phyloP scores from a whole-genome alignment of 805 yeast genomes.

The Barnettozyma pratensis region DNA sequence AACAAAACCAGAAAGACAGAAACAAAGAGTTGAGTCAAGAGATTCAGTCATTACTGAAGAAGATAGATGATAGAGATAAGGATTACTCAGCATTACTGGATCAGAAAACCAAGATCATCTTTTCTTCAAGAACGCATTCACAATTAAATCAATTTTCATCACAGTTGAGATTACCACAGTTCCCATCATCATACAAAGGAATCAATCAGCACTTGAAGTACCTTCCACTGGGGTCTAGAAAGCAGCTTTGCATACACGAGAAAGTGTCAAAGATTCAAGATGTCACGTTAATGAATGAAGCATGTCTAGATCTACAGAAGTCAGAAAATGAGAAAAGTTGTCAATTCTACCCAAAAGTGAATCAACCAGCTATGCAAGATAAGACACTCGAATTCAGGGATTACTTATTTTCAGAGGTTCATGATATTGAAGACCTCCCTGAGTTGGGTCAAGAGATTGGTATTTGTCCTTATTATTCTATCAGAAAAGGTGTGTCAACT shows the following conservation, averaged over 20 bases:
- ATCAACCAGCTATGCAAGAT: conserved; percentile 21
- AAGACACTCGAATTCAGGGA: conserved; percentile 40
- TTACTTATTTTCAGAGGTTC: conserved; percentile 40
- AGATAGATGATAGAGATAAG: conserved; percentile 29
- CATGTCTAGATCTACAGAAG: conserved; percentile 68
- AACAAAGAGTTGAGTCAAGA: conserved; percentile 38
- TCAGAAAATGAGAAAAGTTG: conserved; percentile 31
- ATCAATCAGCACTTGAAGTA: conserved; percentile 54
- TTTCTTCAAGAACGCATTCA: conserved; percentile 87
- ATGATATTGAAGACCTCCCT: conserved; percentile 69
- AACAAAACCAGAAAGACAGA: conserved; percentile 16
- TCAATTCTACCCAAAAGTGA: conserved; percentile 33
- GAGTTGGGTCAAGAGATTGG: conserved; percentile 49
- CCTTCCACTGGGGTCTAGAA: conserved; percentile 75
- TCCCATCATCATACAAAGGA: conserved; percentile 54
- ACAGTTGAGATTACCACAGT: conserved; percentile 57
- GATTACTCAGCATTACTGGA: conserved; percentile 19
- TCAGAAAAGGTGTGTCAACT: conserved; percentile 47
- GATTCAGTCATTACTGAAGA: conserved; percentile 41
- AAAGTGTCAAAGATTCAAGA: conserved; percentile 46
- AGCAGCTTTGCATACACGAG: conserved; percentile 76
- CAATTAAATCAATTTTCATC: conserved; percentile 77
- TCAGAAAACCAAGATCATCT: conserved; percentile 48
- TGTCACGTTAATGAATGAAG: conserved; percentile 63
- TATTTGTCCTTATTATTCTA: conserved; percentile 80